Percentiles rank a stretch among this genome's conserved stretches.
These are phyloP conservation scores for Jackrogersella minutella DNA, from an alignment of 495 filamentous ascomycete genomes.

Conservation along the genomic window DNA sequence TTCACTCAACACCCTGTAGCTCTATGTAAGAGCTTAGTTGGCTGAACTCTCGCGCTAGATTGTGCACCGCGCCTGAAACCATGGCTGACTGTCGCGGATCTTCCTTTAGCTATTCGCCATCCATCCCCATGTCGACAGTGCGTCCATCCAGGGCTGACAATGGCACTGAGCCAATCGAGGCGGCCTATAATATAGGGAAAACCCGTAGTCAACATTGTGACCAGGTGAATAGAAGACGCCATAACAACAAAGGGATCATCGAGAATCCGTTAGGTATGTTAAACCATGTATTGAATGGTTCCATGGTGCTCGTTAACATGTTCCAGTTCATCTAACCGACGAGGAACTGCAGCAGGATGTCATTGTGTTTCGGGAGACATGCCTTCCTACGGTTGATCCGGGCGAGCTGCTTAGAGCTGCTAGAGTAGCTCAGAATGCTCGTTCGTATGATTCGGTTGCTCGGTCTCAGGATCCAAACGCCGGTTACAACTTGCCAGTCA, in stretches of 20 bases:
- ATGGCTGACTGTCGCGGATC: conserved; percentile 25
- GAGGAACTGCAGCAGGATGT: conserved; percentile 41
- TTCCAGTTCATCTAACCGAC: conserved; percentile 37
- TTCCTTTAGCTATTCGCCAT: neutral
- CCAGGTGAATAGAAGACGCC: conserved; percentile 29
- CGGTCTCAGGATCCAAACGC: conserved; percentile 22
- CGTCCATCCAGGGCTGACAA: neutral
- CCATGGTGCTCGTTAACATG: conserved; percentile 3
- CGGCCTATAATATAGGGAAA: neutral
- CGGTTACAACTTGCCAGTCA: conserved; percentile 15
- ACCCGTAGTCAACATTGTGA: neutral
- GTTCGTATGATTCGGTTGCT: conserved; percentile 37
- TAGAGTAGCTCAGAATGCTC: conserved; percentile 41
- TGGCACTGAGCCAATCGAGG: conserved; percentile 14
- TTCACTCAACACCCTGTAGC: neutral
- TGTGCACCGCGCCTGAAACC: neutral
- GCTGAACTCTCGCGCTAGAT: neutral
- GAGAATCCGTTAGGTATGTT: conserved; percentile 41
- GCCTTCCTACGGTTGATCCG: conserved; percentile 20
- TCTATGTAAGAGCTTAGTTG: neutral
- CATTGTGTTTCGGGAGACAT: conserved; percentile 20
- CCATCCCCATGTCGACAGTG: neutral
- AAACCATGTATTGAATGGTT: neutral
- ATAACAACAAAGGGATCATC: conserved; percentile 35
- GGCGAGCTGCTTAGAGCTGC: conserved; percentile 37